Conservation (phyloP, 805 yeast genomes). For the Candida sonorensis region DNA sequence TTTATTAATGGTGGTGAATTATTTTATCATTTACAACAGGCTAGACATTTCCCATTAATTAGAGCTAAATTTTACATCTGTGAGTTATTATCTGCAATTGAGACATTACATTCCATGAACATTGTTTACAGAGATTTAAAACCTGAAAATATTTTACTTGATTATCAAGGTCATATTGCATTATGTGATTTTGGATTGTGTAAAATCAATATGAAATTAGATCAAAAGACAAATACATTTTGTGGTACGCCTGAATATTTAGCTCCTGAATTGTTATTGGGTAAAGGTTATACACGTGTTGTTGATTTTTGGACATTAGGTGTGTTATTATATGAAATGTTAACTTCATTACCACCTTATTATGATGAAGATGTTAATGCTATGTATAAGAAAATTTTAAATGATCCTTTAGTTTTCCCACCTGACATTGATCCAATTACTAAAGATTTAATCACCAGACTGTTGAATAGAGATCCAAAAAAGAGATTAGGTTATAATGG, state of each 20-base stretch:
- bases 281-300: conserved; percentile 90
- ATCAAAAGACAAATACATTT: conserved; percentile 82
- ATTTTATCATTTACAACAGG: conserved; percentile 87
- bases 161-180: conserved; percentile 97
- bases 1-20: conserved; percentile 97
- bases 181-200: conserved; percentile 96
- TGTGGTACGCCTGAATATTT: conserved; percentile 98
- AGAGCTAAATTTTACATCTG: conserved; percentile 92
- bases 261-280: conserved; percentile 88
- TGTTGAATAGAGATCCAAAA: conserved; percentile 80
- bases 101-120: conserved; percentile 82
- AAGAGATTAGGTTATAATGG: conserved; percentile 74
- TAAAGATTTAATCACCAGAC: conserved; percentile 64
- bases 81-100: conserved; percentile 87
- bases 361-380: conserved; percentile 89
- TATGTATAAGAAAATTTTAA: conserved; percentile 90
- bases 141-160: conserved; percentile 91
- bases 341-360: conserved; percentile 95
- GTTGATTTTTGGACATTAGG: conserved; percentile 99
- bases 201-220: conserved; percentile 87
- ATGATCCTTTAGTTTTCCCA: conserved; percentile 86
- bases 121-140: conserved; percentile 93
- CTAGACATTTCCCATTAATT: conserved; percentile 82
- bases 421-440: conserved; percentile 82
- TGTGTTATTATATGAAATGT: conserved; percentile 87